These are phyloP conservation scores for Populus nigra DNA, from an alignment of 345 rosid genomes.

Conservation along the genomic window DNA sequence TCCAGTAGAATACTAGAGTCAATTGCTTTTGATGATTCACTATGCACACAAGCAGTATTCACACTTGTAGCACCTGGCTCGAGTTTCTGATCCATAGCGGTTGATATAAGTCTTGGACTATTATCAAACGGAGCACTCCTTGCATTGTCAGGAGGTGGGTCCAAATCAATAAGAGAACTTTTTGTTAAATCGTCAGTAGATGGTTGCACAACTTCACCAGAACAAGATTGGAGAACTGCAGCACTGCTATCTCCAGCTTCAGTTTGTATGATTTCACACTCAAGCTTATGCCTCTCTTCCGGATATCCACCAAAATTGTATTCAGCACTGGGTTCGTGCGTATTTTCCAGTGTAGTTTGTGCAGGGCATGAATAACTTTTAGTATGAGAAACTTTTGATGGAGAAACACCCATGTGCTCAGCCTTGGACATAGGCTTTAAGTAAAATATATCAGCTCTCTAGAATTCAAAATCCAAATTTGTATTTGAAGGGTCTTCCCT, in stretches of 20 bases:
- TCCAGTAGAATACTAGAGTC: slow-evolving; percentile 11
- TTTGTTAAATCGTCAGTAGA: not conserved
- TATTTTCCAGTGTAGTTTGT: not conserved
- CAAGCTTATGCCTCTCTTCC: not conserved
- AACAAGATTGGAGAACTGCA: not conserved
- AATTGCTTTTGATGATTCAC: slow-evolving; percentile 21
- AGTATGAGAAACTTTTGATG: slow-evolving; percentile 11
- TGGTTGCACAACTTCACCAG: not conserved
- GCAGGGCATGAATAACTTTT: slow-evolving; percentile 10
- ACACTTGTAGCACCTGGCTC: slow-evolving; percentile 18
- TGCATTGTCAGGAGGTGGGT: slow-evolving; percentile 16
- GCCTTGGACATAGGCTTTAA: slow-evolving; percentile 8
- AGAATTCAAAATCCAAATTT: not conserved
- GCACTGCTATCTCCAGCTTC: not conserved
- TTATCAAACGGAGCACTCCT: slow-evolving; percentile 1
- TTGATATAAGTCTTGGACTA: not conserved
- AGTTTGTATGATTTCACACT: slow-evolving; percentile 3
- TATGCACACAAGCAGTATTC: slow-evolving; percentile 11
- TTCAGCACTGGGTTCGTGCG: not conserved
- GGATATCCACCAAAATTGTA: not conserved
- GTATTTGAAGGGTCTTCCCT: not conserved
- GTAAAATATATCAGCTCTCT: slow-evolving; percentile 8
- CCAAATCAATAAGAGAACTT: slow-evolving; percentile 1
- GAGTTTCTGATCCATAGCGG: slow-evolving; percentile 7
- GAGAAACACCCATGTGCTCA: slow-evolving; percentile 16